Conservation (phyloP, 192 early-diverging fungal genomes). For the Dissophora ornata region DNA sequence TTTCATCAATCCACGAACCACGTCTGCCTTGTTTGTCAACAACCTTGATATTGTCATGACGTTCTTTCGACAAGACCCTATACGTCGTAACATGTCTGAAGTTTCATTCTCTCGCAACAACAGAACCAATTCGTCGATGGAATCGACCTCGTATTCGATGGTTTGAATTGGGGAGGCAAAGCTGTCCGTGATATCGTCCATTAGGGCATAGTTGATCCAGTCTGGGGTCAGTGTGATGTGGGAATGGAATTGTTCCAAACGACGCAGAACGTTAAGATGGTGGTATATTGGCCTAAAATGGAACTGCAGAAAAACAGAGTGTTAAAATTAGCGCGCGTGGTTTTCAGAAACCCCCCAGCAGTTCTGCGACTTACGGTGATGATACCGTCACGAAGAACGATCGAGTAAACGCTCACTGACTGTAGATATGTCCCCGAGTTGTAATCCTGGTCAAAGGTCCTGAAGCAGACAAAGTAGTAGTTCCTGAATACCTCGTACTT, state of each 20-base stretch:
- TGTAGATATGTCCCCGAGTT: constrained; percentile 71
- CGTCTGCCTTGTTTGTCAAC: constrained; percentile 78
- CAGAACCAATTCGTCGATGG: constrained; percentile 94
- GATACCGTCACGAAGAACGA: constrained; percentile 77
- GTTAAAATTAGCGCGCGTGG: background rate
- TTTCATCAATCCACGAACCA: constrained; percentile 80
- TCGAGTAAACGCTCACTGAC: constrained; percentile 73
- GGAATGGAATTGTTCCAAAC: constrained; percentile 86
- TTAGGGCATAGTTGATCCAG: constrained; percentile 96
- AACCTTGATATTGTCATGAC: constrained; percentile 78
- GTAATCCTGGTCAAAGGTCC: constrained; percentile 77
- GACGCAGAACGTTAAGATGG: constrained; percentile 83
- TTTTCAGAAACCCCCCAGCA: too few species aligned
- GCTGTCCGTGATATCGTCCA: constrained; percentile 95
- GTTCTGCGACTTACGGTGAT: constrained; percentile 64
- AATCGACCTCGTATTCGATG: constrained; percentile 95
- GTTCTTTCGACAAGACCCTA: constrained; percentile 77
- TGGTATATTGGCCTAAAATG: constrained; percentile 84
- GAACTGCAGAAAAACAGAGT: constrained; percentile 64
- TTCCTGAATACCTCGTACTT: constrained; percentile 90
- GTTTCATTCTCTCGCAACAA: constrained; percentile 93
- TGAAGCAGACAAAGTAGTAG: constrained; percentile 94
- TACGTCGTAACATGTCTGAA: constrained; percentile 80
- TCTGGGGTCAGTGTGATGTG: constrained; percentile 92
- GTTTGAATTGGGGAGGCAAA: constrained; percentile 87